Evolutionary conservation across 768 basidiomycete genomes (phyloP), one percentile per base, ranked within the genome.

Genomic region (Clitopilus passeckerianus): DNA sequence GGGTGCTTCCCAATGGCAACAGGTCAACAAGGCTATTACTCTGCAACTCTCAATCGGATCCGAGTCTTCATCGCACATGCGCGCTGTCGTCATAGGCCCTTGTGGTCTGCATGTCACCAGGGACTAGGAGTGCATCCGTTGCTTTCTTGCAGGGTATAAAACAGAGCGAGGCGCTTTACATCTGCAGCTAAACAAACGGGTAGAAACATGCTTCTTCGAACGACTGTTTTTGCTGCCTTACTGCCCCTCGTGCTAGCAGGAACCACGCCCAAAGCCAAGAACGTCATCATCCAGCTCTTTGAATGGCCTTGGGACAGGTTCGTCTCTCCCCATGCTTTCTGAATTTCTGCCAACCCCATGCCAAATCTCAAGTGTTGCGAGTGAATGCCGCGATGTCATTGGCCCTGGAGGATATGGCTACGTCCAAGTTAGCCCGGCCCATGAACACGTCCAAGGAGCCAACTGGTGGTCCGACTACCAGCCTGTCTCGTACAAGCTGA

Each of bases 381-480:
- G 77, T 8, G 86, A 89, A 68, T 89, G 86, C 69, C 80, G 75
- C 4, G 73, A 73, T 57, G 86, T 86, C 66, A 76, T 88, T 53
- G 86, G 86, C 1, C 85, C 86, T 5, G 79, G 80, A 8, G 84
- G 85, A 15, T 80, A 87, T 66, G 86, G 85, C 6, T 86, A 78
- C 63, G 84, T 88, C 10, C 86, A 87, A 82, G 76, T 76, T 35
- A 77, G 76, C 64, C 82, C 83, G 0, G 72, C 84, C 3, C 75
- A 77, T 56, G 85, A 87, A 64, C 84, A 86, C 62, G 69, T 87
- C 33, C 63, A 68, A 10, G 86, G 86, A 2, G 16, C 70, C 5
- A 76, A 86, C 62, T 88, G 86, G 86, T 88, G 86, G 86, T 87
- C 86, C 0, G 86, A 87, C 65, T 87, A 89, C 63, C 86, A 78